Conservation (phyloP, 495 filamentous ascomycete species). For the Penicillium macrosclerotiorum region DNA sequence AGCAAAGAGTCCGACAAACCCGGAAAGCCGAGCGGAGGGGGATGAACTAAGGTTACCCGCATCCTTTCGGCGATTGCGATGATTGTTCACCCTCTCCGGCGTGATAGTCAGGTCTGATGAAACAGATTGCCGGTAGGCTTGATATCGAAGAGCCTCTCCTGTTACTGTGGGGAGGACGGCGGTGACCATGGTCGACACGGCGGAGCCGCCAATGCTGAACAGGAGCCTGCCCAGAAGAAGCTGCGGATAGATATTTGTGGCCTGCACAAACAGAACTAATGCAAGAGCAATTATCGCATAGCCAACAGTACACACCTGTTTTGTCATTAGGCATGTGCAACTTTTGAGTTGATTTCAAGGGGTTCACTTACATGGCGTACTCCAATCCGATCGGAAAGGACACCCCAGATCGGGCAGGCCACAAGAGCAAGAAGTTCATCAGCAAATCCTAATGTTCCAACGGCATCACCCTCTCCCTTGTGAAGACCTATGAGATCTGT, state of each 20-base stretch:
- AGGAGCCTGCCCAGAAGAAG: constrained; percentile 80
- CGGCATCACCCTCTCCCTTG: constrained; percentile 77
- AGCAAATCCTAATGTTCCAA: constrained; percentile 91
- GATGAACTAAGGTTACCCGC: constrained; percentile 13
- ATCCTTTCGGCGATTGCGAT: constrained; percentile 4
- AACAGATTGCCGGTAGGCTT: constrained; percentile 41
- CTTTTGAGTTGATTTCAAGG: neutral
- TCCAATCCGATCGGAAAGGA: constrained; percentile 85
- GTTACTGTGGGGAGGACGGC: constrained; percentile 89
- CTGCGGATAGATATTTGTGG: constrained; percentile 84
- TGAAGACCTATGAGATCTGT: constrained; percentile 81
- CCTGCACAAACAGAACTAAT: constrained; percentile 79
- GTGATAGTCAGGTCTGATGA: constrained; percentile 66
- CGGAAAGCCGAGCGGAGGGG: constrained; percentile 68
- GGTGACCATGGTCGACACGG: constrained; percentile 96
- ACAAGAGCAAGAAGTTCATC: constrained; percentile 90
- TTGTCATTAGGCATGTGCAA: constrained; percentile 1
- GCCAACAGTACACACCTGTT: constrained; percentile 69
- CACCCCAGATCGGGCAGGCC: constrained; percentile 89
- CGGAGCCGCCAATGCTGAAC: constrained; percentile 88
- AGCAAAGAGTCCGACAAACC: constrained; percentile 87
- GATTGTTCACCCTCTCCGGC: constrained; percentile 44
- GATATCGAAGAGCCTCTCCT: constrained; percentile 27
- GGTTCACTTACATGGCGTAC: constrained; percentile 59
- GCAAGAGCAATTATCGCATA: constrained; percentile 76